Evolutionary conservation across 2,329 filamentous ascomycete species (phyloP).

Genomic region (Arthrobotrys sinensis): DNA sequence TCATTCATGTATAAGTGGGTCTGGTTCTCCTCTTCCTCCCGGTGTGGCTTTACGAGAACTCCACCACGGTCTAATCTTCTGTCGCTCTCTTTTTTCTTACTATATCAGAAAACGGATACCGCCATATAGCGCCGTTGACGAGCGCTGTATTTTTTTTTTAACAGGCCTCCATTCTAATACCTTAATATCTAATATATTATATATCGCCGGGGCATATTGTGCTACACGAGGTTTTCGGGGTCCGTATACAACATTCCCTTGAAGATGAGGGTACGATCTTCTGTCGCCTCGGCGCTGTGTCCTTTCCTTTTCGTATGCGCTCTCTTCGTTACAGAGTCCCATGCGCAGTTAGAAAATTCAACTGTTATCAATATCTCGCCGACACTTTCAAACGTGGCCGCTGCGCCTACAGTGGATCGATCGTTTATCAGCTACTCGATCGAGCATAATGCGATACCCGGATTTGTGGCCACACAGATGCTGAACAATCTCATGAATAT

Average conservation of each 20-base stretch:
- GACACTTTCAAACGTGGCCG: constrained; percentile 31
- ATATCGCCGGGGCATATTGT: neutral
- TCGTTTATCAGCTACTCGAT: constrained; percentile 52
- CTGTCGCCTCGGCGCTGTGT: constrained; percentile 29
- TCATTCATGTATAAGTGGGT: constrained; percentile 18
- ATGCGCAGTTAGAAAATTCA: constrained; percentile 19
- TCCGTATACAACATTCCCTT: neutral
- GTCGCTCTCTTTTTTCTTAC: neutral
- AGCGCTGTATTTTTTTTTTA: neutral
- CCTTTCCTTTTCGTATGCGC: constrained; percentile 28
- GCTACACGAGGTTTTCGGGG: neutral
- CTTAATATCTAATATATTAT: constrained; percentile 8
- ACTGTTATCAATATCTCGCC: constrained; percentile 46
- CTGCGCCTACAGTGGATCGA: constrained; percentile 47
- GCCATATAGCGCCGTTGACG: neutral
- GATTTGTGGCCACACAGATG: constrained; percentile 7
- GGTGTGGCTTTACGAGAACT: constrained; percentile 3
- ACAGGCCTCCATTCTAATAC: neutral
- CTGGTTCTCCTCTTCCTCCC: neutral
- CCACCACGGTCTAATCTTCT: neutral
- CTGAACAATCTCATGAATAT: constrained; percentile 36
- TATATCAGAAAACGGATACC: neutral
- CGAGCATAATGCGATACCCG: constrained; percentile 27
- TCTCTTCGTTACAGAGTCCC: constrained; percentile 38
- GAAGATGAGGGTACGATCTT: constrained; percentile 32